These are phyloP conservation scores for Pichia exigua DNA, from an alignment of 805 yeast genomes.

Conservation along the genomic window DNA sequence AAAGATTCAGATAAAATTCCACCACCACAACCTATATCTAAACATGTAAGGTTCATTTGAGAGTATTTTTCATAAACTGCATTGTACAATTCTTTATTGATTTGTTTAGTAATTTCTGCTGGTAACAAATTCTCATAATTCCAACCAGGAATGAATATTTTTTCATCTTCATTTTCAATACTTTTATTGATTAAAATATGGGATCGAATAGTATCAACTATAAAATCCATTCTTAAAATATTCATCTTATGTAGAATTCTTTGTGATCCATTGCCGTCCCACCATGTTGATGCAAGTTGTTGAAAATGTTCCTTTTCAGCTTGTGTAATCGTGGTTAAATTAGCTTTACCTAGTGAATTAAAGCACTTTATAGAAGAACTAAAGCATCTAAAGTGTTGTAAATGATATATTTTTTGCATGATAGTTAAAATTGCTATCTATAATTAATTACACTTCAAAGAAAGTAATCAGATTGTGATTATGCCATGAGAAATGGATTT, in stretches of 20 bases:
- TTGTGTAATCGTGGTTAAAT: conserved; percentile 35
- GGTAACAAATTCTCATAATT: conserved; percentile 58
- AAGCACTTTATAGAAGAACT: background rate
- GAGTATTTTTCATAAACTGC: conserved; percentile 33
- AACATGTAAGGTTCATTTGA: conserved; percentile 38
- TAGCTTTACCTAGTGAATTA: background rate
- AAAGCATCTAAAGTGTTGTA: background rate
- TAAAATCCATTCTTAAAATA: conserved; percentile 78
- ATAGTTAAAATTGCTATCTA: background rate
- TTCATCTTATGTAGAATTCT: conserved; percentile 94
- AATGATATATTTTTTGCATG: background rate
- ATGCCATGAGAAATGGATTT: background rate
- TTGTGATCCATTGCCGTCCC: conserved; percentile 93
- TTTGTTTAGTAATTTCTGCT: conserved; percentile 36
- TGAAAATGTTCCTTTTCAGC: conserved; percentile 79
- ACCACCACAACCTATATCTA: conserved; percentile 99
- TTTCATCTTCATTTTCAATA: conserved; percentile 31
- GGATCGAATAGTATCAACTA: conserved; percentile 49
- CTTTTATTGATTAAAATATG: conserved; percentile 38
- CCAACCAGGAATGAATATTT: conserved; percentile 71
- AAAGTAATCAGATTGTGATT: background rate
- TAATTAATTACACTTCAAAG: background rate
- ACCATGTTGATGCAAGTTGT: conserved; percentile 90
- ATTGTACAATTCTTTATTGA: conserved; percentile 42
- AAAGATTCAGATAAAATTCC: conserved; percentile 84